Evolutionary conservation across 169 alveolate genomes (phyloP).

Genomic region (Perkinsus olseni): DNA sequence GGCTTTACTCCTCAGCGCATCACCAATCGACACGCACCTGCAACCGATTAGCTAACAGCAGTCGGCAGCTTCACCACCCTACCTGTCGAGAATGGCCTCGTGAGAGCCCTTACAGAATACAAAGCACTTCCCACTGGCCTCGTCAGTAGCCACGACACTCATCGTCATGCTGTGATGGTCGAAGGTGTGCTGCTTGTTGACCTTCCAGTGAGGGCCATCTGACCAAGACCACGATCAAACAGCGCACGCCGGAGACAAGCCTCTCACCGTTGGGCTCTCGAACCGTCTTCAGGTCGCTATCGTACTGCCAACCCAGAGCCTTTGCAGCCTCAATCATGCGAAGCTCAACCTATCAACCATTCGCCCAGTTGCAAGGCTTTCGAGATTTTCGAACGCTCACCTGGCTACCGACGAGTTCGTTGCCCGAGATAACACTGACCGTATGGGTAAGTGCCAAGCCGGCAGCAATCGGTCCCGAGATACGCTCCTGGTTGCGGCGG

Average conservation of each 20-base stretch:
- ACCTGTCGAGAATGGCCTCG: background rate
- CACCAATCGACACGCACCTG: background rate
- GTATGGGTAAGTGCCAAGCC: background rate
- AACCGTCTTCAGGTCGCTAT: background rate
- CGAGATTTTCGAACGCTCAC: background rate
- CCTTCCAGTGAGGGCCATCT: background rate
- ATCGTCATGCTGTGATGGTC: conserved; percentile 1
- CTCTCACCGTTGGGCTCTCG: background rate
- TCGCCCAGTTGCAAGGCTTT: background rate
- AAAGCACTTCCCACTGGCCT: background rate
- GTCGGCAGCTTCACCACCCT: background rate
- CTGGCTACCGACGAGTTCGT: background rate
- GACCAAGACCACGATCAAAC: background rate
- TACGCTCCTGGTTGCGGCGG: background rate
- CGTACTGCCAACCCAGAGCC: background rate
- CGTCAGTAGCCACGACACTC: background rate
- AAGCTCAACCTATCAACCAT: background rate
- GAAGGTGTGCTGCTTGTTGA: background rate
- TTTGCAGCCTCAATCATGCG: background rate
- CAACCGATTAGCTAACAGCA: background rate
- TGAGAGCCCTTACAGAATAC: background rate
- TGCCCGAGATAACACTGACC: background rate
- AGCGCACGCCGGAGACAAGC: background rate
- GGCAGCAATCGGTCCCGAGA: background rate
- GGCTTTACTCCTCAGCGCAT: background rate